Evolutionary conservation across 2,329 filamentous ascomycete species (phyloP).

Genomic region (Chrysoporthe puriensis): DNA sequence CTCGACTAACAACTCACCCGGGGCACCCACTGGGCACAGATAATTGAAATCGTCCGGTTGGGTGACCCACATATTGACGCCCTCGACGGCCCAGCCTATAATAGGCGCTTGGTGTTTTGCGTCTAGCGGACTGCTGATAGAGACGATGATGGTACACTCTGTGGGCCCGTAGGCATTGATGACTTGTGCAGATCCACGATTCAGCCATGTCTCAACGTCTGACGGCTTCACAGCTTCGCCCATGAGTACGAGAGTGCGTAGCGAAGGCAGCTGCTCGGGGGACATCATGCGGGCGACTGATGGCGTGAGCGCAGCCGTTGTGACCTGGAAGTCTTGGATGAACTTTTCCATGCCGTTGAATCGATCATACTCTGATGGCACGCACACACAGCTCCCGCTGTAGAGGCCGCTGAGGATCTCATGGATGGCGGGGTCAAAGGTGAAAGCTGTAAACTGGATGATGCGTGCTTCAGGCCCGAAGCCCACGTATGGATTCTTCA

Average conservation of each 20-base stretch:
- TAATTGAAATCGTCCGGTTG: conserved; percentile 32
- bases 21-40: conserved; percentile 27
- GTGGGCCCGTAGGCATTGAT: conserved; percentile 31
- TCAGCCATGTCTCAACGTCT: conserved; percentile 14
- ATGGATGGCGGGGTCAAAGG: conserved; percentile 59
- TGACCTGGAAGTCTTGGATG: conserved; percentile 28
- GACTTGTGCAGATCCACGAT: conserved; percentile 25
- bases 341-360: conserved; percentile 41
- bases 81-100: conserved; percentile 30
- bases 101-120: background rate
- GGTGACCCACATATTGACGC: conserved; percentile 35
- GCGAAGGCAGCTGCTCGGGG: conserved; percentile 26
- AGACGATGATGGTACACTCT: conserved; percentile 22
- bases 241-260: conserved; percentile 29
- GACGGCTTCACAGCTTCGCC: conserved; percentile 31
- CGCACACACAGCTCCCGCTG: conserved; percentile 18
- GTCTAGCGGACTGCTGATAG: conserved; percentile 26
- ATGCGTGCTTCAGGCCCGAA: conserved; percentile 47
- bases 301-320: conserved; percentile 33
- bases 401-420: conserved; percentile 57
- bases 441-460: conserved; percentile 56
- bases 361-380: conserved; percentile 35
- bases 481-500: conserved; percentile 43
- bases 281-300: conserved; percentile 32
- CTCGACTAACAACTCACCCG: conserved; percentile 31